Evolutionary conservation across 345 rosid genomes (phyloP).

Genomic region (Balakata baccata): DNA sequence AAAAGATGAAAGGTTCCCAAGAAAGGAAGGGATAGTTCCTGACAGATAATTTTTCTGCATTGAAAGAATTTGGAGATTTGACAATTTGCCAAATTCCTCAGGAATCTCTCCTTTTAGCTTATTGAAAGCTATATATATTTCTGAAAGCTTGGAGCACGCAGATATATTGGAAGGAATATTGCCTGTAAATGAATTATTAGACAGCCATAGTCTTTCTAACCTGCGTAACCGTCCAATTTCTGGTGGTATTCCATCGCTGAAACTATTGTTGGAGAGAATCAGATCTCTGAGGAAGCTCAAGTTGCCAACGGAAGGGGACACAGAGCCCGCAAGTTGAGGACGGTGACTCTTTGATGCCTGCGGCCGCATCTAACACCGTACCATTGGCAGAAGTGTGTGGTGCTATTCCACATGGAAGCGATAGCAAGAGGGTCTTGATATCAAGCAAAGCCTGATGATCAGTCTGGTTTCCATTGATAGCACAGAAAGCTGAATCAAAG

Average conservation of each 20-base stretch:
- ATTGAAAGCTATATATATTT: accelerated
- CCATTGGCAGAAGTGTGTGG: constrained; percentile 11
- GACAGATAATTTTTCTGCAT: neutral
- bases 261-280: constrained; percentile 7
- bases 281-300: constrained; percentile 1
- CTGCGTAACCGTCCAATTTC: constrained; percentile 15
- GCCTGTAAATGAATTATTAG: constrained; percentile 4
- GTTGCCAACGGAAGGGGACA: constrained; percentile 3
- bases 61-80: neutral
- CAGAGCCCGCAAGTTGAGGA: neutral
- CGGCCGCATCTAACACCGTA: neutral
- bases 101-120: constrained; percentile 14
- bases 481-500: neutral
- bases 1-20: constrained; percentile 7
- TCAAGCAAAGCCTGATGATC: neutral
- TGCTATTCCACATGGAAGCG: neutral
- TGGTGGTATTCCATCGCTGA: neutral
- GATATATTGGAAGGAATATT: constrained; percentile 9
- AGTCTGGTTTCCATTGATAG: neutral
- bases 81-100: neutral
- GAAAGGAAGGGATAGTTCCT: constrained; percentile 17
- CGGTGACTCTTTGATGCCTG: neutral
- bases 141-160: neutral
- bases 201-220: neutral
- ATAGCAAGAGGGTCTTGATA: constrained; percentile 6